phyloP scores from a whole-genome alignment of 106 monocot species.

The Allium cepa region DNA sequence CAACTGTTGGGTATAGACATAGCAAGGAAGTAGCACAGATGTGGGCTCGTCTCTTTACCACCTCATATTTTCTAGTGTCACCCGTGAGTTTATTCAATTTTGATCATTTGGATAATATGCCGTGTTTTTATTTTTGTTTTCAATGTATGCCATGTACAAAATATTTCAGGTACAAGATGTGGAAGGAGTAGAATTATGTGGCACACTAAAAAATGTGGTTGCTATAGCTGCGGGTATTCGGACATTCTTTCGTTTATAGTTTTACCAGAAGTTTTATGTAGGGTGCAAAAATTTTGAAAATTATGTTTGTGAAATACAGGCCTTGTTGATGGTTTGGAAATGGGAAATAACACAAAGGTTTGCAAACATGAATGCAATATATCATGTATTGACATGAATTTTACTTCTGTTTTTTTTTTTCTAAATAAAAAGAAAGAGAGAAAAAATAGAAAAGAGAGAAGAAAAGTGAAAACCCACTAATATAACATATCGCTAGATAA shows the following conservation, averaged over 20 bases:
- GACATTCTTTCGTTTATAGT: neutral
- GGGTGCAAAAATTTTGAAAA: too few relatives aligned
- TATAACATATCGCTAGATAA: too few relatives aligned
- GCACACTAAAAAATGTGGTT: conserved; percentile 89
- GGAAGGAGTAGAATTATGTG: conserved; percentile 90
- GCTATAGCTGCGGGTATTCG: conserved; percentile 80
- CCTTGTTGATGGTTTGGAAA: conserved; percentile 86
- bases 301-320: conserved; percentile 26
- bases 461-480: too few relatives aligned
- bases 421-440: too few relatives aligned
- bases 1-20: conserved; percentile 68
- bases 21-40: conserved; percentile 57
- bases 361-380: neutral
- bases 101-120: neutral
- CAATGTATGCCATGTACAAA: neutral
- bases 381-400: too few relatives aligned
- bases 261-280: neutral
- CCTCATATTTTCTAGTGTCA: conserved; percentile 74
- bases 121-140: neutral
- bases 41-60: conserved; percentile 64
- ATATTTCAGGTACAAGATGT: conserved; percentile 72
- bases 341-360: conserved; percentile 98
- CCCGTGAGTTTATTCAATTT: conserved; percentile 31
- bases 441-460: too few relatives aligned
- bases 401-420: too few relatives aligned